Conservation (phyloP, 768 basidiomycete species). For the Chlorophyllum brunneum region DNA sequence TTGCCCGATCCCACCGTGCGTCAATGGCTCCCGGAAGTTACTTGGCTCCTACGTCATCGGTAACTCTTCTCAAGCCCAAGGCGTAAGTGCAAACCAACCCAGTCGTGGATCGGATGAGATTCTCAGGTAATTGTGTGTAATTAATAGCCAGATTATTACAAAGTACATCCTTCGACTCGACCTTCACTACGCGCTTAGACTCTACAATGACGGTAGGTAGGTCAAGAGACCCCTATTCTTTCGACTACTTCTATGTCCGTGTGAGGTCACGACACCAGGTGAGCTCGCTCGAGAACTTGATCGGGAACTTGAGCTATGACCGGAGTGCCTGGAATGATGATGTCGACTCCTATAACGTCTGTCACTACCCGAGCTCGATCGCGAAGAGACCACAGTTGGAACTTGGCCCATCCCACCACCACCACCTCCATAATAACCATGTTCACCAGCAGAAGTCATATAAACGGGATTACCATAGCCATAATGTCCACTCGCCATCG, state of each 20-base stretch:
- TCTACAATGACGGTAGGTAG: neutral
- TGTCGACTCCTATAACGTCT: neutral
- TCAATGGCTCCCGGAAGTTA: too few relatives aligned
- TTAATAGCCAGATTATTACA: too few relatives aligned
- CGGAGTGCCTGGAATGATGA: neutral
- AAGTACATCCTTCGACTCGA: too few relatives aligned
- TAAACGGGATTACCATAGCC: constrained; percentile 3
- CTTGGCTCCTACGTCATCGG: too few relatives aligned
- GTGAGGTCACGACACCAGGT: neutral
- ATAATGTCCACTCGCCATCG: neutral
- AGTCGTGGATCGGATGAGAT: too few relatives aligned
- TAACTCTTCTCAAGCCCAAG: neutral
- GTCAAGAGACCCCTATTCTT: constrained; percentile 2
- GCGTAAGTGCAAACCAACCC: neutral
- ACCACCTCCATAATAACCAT: neutral
- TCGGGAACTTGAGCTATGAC: neutral
- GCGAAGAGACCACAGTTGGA: neutral
- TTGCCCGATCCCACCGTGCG: too few relatives aligned
- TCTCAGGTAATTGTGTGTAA: too few relatives aligned
- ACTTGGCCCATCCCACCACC: neutral
- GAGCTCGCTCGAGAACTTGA: constrained; percentile 1
- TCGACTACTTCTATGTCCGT: neutral
- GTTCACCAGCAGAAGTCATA: neutral
- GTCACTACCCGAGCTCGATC: neutral
- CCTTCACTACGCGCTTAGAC: too few relatives aligned